phyloP scores from a whole-genome alignment of 2,329 filamentous ascomycete genomes.

The Aspergillus luchuensis region DNA sequence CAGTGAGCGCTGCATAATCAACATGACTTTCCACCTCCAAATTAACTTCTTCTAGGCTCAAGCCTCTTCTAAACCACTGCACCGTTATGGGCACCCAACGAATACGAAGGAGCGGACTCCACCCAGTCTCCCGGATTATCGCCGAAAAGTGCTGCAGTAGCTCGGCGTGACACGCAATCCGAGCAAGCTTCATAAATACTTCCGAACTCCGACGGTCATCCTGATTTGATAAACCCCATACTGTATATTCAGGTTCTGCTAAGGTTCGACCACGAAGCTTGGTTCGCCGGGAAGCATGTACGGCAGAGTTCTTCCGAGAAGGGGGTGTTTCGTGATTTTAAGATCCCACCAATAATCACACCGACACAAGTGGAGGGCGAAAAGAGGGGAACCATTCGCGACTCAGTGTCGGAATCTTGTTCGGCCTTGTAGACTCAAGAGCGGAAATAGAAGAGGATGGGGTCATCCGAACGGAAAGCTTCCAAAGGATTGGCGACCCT shows the following conservation, averaged over 20 bases:
- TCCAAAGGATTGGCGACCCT: background rate
- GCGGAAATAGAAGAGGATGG: background rate
- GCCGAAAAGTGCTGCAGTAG: no score
- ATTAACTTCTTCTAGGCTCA: no score
- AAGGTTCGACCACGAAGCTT: slow-evolving; percentile 2
- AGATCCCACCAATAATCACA: background rate
- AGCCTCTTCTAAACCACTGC: no score
- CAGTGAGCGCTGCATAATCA: no score
- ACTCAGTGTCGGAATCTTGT: background rate
- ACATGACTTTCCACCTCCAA: no score
- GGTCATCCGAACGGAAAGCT: background rate
- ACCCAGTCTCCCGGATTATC: no score
- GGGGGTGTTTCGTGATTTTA: background rate
- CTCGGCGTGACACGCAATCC: no score
- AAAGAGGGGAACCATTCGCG: background rate
- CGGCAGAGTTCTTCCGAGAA: background rate
- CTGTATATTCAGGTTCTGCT: background rate
- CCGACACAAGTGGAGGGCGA: background rate
- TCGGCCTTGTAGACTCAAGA: no score
- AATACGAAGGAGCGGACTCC: no score
- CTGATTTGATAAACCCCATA: background rate
- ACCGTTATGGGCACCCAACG: no score
- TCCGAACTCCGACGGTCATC: no score
- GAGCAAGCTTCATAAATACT: no score
- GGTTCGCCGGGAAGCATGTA: background rate